These are phyloP conservation scores for Candida tetrigidarum DNA, from an alignment of 1,139 yeast genomes.

Conservation along the genomic window DNA sequence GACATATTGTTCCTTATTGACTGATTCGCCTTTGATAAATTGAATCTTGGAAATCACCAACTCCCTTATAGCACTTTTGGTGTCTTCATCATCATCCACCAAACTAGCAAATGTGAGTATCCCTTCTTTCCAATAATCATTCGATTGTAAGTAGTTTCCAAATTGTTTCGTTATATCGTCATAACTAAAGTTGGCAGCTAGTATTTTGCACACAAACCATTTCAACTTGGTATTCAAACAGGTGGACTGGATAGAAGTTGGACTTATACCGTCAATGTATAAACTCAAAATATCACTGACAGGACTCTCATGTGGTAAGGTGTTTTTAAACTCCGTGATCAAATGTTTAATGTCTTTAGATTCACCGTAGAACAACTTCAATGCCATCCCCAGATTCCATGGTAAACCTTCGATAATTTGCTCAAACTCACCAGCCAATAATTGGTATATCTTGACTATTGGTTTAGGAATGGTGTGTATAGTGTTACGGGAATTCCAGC, in stretches of 20 bases:
- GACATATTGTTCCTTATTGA: slow-evolving; percentile 37
- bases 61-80: slow-evolving; percentile 42
- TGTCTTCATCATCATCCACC: slow-evolving; percentile 38
- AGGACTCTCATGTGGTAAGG: slow-evolving; percentile 16
- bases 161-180: slow-evolving; percentile 53
- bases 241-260: slow-evolving; percentile 13
- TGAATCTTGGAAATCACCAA: slow-evolving; percentile 54
- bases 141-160: slow-evolving; percentile 54
- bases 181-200: slow-evolving; percentile 21
- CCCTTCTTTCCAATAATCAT: slow-evolving; percentile 62
- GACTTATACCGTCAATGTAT: slow-evolving; percentile 15
- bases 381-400: slow-evolving; percentile 68
- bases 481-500: slow-evolving; percentile 59
- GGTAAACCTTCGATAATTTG: slow-evolving; percentile 52
- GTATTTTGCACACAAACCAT: slow-evolving; percentile 60
- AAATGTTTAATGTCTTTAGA: slow-evolving; percentile 48
- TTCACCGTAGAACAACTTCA: slow-evolving; percentile 64
- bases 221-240: slow-evolving; percentile 38
- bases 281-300: slow-evolving; percentile 30
- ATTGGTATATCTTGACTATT: slow-evolving; percentile 61
- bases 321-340: slow-evolving; percentile 25
- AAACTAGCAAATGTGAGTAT: slow-evolving; percentile 63
- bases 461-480: slow-evolving; percentile 52
- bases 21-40: slow-evolving; percentile 32
- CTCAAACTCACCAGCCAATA: slow-evolving; percentile 62